Evolutionary conservation across 1,284 basidiomycete species (phyloP).

Genomic region (Sporisorium sorghi): DNA sequence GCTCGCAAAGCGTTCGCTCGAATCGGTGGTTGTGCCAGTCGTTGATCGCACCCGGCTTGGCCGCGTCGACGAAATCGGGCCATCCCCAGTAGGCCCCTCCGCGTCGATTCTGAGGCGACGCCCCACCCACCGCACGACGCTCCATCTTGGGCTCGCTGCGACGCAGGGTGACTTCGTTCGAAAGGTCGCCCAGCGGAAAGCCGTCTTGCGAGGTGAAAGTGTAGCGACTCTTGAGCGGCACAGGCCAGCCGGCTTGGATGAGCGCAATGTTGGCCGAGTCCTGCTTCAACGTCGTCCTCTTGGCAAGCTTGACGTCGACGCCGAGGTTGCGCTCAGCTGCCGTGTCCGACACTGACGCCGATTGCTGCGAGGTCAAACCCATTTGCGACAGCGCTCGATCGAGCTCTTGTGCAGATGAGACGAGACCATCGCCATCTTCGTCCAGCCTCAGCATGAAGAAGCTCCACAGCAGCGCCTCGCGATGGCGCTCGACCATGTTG

Average conservation of each 20-base stretch:
- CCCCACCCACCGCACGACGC: not conserved
- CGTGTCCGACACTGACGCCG: not conserved
- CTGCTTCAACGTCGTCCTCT: slow-evolving; percentile 19
- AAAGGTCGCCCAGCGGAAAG: slow-evolving; percentile 28
- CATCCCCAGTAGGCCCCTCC: slow-evolving; percentile 19
- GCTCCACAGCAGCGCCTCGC: slow-evolving; percentile 62
- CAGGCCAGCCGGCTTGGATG: slow-evolving; percentile 37
- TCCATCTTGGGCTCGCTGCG: slow-evolving; percentile 1
- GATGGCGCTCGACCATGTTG: slow-evolving; percentile 56
- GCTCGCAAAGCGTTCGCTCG: slow-evolving; percentile 33
- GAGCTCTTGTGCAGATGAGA: slow-evolving; percentile 15
- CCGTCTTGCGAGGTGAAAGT: slow-evolving; percentile 44
- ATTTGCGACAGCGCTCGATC: slow-evolving; percentile 20
- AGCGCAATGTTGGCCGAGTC: slow-evolving; percentile 28
- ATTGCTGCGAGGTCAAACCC: slow-evolving; percentile 22
- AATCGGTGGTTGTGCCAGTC: slow-evolving; percentile 26
- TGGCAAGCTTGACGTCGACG: slow-evolving; percentile 27
- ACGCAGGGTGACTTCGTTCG: slow-evolving; percentile 18
- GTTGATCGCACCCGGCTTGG: slow-evolving; percentile 3
- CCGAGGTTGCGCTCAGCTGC: slow-evolving; percentile 9
- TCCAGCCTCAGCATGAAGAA: slow-evolving; percentile 55
- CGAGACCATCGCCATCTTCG: slow-evolving; percentile 30
- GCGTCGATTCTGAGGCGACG: slow-evolving; percentile 8
- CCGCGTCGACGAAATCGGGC: slow-evolving; percentile 39
- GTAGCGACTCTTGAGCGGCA: slow-evolving; percentile 39